Conservation (phyloP, 2,329 filamentous ascomycete species). For the Claviceps maximensis region DNA sequence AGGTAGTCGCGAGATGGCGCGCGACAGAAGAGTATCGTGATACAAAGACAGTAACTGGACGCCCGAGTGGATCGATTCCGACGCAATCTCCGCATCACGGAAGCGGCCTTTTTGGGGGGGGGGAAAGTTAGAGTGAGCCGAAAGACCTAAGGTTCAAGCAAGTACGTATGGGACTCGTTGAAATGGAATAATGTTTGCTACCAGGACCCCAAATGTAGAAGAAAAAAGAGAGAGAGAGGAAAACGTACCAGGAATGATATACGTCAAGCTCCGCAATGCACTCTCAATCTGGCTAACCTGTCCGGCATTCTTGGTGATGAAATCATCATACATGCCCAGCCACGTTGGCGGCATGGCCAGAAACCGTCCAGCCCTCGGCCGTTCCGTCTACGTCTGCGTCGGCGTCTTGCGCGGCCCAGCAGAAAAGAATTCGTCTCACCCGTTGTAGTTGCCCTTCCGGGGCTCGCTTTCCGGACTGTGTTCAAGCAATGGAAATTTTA, state of each 20-base stretch:
- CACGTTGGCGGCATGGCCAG: slow-evolving; percentile 40
- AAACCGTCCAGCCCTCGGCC: not conserved
- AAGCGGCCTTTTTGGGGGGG: slow-evolving; percentile 47
- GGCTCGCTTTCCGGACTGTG: not conserved
- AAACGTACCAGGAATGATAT: slow-evolving; percentile 70
- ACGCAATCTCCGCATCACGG: slow-evolving; percentile 86
- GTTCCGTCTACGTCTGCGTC: not conserved
- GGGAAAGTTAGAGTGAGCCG: not conserved
- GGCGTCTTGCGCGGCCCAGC: not conserved
- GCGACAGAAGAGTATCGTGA: slow-evolving; percentile 75
- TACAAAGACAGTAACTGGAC: slow-evolving; percentile 86
- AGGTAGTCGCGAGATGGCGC: slow-evolving; percentile 44
- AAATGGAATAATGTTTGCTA: not conserved
- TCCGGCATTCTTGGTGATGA: slow-evolving; percentile 88
- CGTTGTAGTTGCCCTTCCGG: not conserved
- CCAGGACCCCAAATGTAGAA: not conserved
- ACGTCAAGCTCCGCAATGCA: slow-evolving; percentile 80
- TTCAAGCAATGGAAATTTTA: too few relatives aligned
- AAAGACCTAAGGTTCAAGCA: not conserved
- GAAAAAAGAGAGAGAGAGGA: not conserved
- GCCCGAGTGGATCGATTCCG: slow-evolving; percentile 78
- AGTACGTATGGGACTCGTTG: not conserved
- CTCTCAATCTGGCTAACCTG: slow-evolving; percentile 94
- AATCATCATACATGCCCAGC: slow-evolving; percentile 66
- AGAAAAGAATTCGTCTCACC: not conserved